phyloP scores from a whole-genome alignment of 768 basidiomycete genomes.

The Suillus subluteus region DNA sequence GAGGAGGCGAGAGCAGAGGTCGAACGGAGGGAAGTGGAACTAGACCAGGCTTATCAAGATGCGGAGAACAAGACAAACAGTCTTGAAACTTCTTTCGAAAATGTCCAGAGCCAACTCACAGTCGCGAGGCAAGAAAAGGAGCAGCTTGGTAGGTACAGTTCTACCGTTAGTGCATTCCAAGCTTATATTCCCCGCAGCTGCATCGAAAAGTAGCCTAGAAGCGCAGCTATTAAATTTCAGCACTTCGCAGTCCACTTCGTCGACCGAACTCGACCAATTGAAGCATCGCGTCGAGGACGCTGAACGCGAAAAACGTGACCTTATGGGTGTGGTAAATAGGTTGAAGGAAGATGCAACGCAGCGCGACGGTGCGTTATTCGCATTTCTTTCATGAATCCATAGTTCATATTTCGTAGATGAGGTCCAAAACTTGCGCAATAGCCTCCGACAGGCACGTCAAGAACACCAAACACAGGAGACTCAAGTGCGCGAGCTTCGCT shows the following conservation, averaged over 20 bases:
- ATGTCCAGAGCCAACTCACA: slow-evolving; percentile 57
- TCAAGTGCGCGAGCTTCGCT: slow-evolving; percentile 72
- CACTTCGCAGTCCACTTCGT: slow-evolving; percentile 63
- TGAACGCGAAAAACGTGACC: slow-evolving; percentile 90
- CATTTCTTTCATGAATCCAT: neutral
- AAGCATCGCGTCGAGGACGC: slow-evolving; percentile 69
- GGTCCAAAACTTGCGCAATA: slow-evolving; percentile 65
- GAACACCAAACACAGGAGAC: slow-evolving; percentile 71
- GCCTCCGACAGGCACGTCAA: slow-evolving; percentile 74
- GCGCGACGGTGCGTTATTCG: slow-evolving; percentile 64
- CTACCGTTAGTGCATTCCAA: slow-evolving; percentile 8
- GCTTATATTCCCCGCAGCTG: slow-evolving; percentile 38
- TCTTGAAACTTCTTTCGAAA: slow-evolving; percentile 54
- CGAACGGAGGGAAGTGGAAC: slow-evolving; percentile 77
- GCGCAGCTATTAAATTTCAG: slow-evolving; percentile 59
- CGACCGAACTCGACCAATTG: slow-evolving; percentile 59
- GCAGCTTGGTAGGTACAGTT: slow-evolving; percentile 53
- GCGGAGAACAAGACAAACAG: slow-evolving; percentile 64
- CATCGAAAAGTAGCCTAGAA: slow-evolving; percentile 51
- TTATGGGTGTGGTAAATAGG: slow-evolving; percentile 81
- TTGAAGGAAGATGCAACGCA: slow-evolving; percentile 75
- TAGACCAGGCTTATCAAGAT: slow-evolving; percentile 85
- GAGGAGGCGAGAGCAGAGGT: slow-evolving; percentile 72
- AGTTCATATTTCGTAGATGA: slow-evolving; percentile 53
- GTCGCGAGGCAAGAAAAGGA: slow-evolving; percentile 64